Conservation (phyloP, 306 rosid genomes). For the Prunus davidiana region DNA sequence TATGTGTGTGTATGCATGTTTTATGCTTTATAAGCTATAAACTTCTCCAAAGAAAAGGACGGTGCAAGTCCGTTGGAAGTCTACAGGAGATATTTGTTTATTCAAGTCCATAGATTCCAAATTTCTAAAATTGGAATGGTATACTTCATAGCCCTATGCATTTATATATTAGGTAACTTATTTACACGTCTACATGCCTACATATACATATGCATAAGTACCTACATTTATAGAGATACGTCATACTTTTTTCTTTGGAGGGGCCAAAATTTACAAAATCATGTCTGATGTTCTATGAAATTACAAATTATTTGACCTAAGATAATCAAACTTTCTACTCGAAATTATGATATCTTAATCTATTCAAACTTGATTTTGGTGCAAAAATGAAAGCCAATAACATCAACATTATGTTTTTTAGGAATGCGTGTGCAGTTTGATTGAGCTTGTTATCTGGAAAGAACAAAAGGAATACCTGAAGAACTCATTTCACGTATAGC, state of each 20-base stretch:
- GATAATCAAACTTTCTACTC: background rate
- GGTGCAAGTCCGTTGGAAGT: background rate
- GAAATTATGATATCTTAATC: background rate
- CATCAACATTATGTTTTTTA: background rate
- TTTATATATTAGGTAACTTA: too few species aligned
- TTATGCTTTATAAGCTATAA: background rate
- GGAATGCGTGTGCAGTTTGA: background rate
- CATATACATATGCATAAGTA: background rate
- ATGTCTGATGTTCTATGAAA: background rate
- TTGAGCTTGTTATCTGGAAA: background rate
- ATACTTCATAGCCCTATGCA: background rate
- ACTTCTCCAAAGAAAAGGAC: background rate
- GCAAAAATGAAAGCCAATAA: background rate
- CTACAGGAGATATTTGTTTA: background rate
- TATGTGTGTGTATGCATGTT: background rate
- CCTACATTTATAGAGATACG: background rate
- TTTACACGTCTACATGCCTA: too few species aligned
- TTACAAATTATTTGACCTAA: background rate
- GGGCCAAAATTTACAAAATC: background rate
- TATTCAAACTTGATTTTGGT: background rate
- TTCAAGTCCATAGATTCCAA: background rate
- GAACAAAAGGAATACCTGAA: background rate
- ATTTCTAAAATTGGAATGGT: background rate
- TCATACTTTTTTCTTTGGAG: background rate
- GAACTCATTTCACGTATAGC: background rate